Evolutionary conservation across 2,329 filamentous ascomycete species (phyloP), one percentile per base, ranked within the genome.

Genomic region (Talaromyces sp.): DNA sequence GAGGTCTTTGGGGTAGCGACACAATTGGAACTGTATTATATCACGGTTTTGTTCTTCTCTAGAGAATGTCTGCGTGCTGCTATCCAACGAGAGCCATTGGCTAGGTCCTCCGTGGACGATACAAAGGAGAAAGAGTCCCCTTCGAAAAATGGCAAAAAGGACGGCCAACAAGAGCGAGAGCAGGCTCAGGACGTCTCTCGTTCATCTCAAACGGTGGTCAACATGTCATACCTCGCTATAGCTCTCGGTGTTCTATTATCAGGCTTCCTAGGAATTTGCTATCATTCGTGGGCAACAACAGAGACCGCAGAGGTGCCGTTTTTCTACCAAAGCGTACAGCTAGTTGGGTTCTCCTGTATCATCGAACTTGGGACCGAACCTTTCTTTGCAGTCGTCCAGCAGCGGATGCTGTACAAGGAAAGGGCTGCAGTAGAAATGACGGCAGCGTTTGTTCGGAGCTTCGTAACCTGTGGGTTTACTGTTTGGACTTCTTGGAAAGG

Each of bases 31-130:
- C 86, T 98, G 0, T 97, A 93, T 74, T 93, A 93, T 63, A 89
- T 96, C 52, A 92, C 92, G 0, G 88, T 96, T n/a, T 83, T 99
- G 0, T 97, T 96, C 75, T 98, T 99, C 71, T 90, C 95, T 0
- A 85, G 95, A 44, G 95, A 99, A 77, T 93, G 90, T 69, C 79
- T 98, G 55, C 88, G 95, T 17, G 89, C 96, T n/a, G 92, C 93
- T 28, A 85, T 96, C 39, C 93, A 98, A 76, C 84, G 95, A 57
- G 90, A 93, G 67, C 78, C 80, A 15, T 67, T 75, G n/a, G 52
- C 25, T 32, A 55, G 53, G 33, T 19, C 15, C 59, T 56, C 58
- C 65, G 65, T 47, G 60, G 33, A 47, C 65, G 67, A n/a, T 67
- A 66, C 4, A 49, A 11, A 54, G 3, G 39, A 55, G 52, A 53